These are phyloP conservation scores for Pseudomonodictys pantanalensis DNA, from an alignment of 495 filamentous ascomycete genomes.

Conservation along the genomic window DNA sequence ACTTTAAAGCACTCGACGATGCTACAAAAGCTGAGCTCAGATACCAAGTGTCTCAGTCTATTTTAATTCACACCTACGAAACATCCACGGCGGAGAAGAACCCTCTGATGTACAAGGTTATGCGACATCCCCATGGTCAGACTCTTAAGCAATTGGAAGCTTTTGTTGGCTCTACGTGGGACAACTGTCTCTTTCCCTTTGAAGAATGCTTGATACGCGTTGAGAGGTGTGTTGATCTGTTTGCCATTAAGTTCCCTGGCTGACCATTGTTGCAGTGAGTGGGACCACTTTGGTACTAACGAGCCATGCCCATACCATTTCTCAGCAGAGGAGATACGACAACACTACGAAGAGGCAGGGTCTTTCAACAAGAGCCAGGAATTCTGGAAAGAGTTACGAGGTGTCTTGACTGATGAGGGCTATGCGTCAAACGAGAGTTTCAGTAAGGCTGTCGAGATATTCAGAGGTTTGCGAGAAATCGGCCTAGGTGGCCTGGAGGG, in stretches of 20 bases:
- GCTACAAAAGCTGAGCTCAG: conserved; percentile 8
- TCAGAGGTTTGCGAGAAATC: conserved; percentile 1
- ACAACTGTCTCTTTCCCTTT: conserved; percentile 14
- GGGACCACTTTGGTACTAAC: conserved; percentile 11
- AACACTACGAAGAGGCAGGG: conserved; percentile 7
- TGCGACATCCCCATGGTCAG: conserved; percentile 16
- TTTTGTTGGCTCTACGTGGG: conserved; percentile 20
- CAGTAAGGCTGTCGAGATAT: neutral
- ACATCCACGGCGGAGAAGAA: conserved; percentile 10
- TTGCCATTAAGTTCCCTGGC: neutral
- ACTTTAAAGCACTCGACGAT: conserved; percentile 22
- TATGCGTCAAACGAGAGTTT: conserved; percentile 18
- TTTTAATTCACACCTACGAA: conserved; percentile 11
- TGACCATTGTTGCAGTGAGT: conserved; percentile 18
- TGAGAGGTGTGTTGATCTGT: conserved; percentile 16
- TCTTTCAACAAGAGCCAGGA: conserved; percentile 18
- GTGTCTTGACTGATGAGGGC: conserved; percentile 13
- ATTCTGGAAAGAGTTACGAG: conserved; percentile 11
- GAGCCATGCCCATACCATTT: conserved; percentile 23
- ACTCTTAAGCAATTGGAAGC: conserved; percentile 19
- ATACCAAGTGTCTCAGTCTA: conserved; percentile 18
- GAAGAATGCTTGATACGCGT: conserved; percentile 19
- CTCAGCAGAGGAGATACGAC: conserved; percentile 6
- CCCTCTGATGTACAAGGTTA: conserved; percentile 20
- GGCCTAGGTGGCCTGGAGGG: neutral